Percentiles rank a stretch among this genome's conserved stretches.
These are phyloP conservation scores for Arctium minus DNA, from an alignment of 129 eudicot species.

Conservation along the genomic window DNA sequence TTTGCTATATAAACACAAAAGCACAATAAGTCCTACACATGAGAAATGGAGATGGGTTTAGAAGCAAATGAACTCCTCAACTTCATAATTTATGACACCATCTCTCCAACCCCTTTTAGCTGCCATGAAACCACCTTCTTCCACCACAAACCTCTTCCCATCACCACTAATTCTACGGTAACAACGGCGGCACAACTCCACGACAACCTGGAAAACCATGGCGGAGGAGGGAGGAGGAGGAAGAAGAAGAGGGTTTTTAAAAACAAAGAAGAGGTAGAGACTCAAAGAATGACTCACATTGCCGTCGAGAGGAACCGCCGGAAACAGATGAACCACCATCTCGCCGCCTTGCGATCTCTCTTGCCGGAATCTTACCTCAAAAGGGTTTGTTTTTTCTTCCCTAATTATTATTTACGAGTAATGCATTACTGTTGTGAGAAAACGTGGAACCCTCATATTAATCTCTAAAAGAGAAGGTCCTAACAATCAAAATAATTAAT, in stretches of 20 bases:
- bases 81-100: conserved; percentile 51
- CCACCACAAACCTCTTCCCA: background rate
- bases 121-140: conserved; percentile 13
- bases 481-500: too few species aligned
- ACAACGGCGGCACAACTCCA: background rate
- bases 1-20: background rate
- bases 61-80: conserved; percentile 56
- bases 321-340: conserved; percentile 60
- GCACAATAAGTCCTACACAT: background rate
- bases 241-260: conserved; percentile 14
- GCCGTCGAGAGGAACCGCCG: conserved; percentile 69
- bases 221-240: conserved; percentile 20
- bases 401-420: background rate
- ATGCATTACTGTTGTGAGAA: too few species aligned
- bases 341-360: conserved; percentile 47
- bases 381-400: conserved; percentile 37
- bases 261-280: conserved; percentile 51
- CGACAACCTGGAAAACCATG: background rate
- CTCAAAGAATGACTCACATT: conserved; percentile 71
- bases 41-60: conserved; percentile 39
- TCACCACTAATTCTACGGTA: background rate
- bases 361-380: conserved; percentile 66
- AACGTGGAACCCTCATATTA: too few species aligned
- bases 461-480: too few species aligned
- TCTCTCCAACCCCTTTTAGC: conserved; percentile 37